Base-by-base conservation (phyloP, 257 asterid genomes). In the Misopates orontium region DNA sequence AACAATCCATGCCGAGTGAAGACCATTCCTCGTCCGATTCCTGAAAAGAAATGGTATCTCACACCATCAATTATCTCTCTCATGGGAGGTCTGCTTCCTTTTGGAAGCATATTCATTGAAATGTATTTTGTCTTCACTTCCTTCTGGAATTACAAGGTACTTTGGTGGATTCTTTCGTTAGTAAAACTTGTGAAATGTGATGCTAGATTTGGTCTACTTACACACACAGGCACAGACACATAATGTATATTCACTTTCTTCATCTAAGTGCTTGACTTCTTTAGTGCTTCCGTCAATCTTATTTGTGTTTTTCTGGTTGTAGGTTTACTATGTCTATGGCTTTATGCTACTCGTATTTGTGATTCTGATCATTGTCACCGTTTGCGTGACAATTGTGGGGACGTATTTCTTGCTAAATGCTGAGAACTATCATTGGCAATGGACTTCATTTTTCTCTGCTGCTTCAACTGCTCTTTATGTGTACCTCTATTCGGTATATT, bases 21-120 rank as follows among this genome's bases (percentile, higher is more conserved):
- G 75, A 84, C 90, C 60, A 81, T 84, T 45, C 90, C 90, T 32
- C 83, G 90, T 56, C 98, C 97, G 41, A 90, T 93, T 52, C 99
- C 99, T 5, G 97, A 87, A 82, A 93, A 84, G 73, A 86, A 82
- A 68, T 86, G 88, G 95, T 82, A 84, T 71, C 72, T 84, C 68
- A 81, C 85, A 0, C 87, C 90, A 20, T 81, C 85, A 32, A 78
- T 84, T 32, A 78, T 84, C 64, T 81, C 87, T 52, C 59, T 84
- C 73, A 84, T 84, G 90, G 90, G 90, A 63, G 90, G 90, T 32
- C 71, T 84, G 73, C 79, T 84, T 60, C 90, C 90, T 23, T 84
- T 84, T 56, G 90, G 90, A 68, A 84, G 90, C 64, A 84, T 84
- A 57, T 84, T 84, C 70, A 84, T 84, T 60, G 90, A 84, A 73